Evolutionary conservation across 116 monocot species (phyloP).

Genomic region (Iris pallida): DNA sequence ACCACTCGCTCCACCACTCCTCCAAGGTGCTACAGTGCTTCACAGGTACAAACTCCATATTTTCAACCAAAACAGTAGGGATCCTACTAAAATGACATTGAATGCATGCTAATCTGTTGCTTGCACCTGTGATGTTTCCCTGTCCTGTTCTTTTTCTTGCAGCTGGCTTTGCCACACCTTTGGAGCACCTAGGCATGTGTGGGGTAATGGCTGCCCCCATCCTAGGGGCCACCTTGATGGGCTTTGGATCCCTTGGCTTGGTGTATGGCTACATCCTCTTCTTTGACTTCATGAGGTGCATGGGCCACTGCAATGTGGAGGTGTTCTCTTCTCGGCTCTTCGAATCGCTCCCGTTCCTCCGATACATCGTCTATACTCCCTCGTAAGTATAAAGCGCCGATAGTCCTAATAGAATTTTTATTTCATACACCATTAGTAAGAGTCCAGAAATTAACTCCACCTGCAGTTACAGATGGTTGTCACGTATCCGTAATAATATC

Average conservation of each 20-base stretch:
- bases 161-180: slow-evolving; percentile 71
- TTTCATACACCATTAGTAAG: too few relatives aligned
- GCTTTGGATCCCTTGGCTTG: slow-evolving; percentile 52
- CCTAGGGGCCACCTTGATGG: slow-evolving; percentile 42
- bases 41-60: slow-evolving; percentile 45
- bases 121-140: background rate
- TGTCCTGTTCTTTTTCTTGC: background rate
- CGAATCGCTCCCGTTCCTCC: slow-evolving; percentile 42
- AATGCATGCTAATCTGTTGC: too few relatives aligned
- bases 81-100: too few relatives aligned
- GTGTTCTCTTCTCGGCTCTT: slow-evolving; percentile 47
- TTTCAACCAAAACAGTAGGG: too few relatives aligned
- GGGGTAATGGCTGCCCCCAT: slow-evolving; percentile 48
- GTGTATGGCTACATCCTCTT: slow-evolving; percentile 55
- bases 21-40: slow-evolving; percentile 52
- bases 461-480: too few relatives aligned
- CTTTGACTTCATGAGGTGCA: slow-evolving; percentile 65
- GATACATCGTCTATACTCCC: slow-evolving; percentile 80
- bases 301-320: slow-evolving; percentile 82
- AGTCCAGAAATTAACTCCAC: too few relatives aligned
- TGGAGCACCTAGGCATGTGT: slow-evolving; percentile 65
- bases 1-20: slow-evolving; percentile 76
- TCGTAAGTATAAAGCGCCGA: slow-evolving; percentile 39
- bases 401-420: too few relatives aligned
- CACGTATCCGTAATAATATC: too few relatives aligned